A percentile compares a stretch with the other conserved stretches of the same genome.
Evolutionary conservation across 345 rosid species (phyloP).

Genomic region (Moringa oleifera): DNA sequence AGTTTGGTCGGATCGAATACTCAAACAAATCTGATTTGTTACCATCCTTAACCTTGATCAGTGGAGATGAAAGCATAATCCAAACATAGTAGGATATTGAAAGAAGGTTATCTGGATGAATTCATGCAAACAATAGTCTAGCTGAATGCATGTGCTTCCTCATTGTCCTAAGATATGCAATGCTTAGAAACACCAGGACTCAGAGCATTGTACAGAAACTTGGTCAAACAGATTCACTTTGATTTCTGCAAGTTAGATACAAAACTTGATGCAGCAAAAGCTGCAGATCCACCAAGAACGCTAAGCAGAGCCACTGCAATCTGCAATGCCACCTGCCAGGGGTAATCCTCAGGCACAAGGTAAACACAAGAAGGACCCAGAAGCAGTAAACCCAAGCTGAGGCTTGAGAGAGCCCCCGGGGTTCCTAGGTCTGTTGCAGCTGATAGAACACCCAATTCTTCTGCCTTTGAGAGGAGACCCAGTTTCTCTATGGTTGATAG

Average conservation of each 20-base stretch:
- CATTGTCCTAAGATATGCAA: neutral
- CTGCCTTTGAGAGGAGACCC: conserved; percentile 88
- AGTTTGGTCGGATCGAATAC: no score
- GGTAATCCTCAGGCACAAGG: conserved; percentile 77
- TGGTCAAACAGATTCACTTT: conserved; percentile 15
- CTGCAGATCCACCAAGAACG: conserved; percentile 78
- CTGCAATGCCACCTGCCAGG: conserved; percentile 65
- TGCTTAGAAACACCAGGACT: neutral
- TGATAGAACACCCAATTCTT: conserved; percentile 79
- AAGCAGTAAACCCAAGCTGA: conserved; percentile 67
- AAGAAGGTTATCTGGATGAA: no score
- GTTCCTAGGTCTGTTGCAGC: conserved; percentile 83
- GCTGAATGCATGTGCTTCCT: no score
- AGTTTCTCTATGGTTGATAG: conserved; percentile 83
- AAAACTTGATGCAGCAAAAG: conserved; percentile 77
- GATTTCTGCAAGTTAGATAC: conserved; percentile 82
- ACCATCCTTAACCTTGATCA: no score
- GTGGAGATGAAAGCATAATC: no score
- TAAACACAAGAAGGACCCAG: conserved; percentile 76
- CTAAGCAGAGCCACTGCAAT: conserved; percentile 43
- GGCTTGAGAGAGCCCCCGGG: conserved; percentile 48
- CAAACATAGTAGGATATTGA: no score
- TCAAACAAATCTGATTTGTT: no score
- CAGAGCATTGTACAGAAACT: neutral
- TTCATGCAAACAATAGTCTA: no score